Percentiles rank a stretch among this genome's conserved stretches.
phyloP scores from a whole-genome alignment of 306 rosid genomes.

The Prunus padus region DNA sequence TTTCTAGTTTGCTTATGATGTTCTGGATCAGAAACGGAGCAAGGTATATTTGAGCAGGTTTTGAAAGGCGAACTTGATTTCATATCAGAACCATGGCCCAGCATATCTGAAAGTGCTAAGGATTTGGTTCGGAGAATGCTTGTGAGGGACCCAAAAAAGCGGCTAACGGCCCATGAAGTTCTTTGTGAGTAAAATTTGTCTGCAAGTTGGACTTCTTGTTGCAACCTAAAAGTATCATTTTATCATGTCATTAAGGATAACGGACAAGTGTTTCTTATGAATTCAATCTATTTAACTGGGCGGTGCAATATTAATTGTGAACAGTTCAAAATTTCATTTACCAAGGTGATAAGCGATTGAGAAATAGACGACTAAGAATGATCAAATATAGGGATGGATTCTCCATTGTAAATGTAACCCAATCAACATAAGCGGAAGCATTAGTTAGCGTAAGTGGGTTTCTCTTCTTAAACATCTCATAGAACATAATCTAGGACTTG shows the following conservation, averaged over 20 bases:
- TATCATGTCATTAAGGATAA: not conserved
- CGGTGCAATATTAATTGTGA: slow-evolving; percentile 9
- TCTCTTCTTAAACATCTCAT: not conserved
- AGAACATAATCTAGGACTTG: not conserved
- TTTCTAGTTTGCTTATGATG: slow-evolving; percentile 19
- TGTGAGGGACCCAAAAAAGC: slow-evolving; percentile 78
- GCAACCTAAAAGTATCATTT: not conserved
- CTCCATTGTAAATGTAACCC: not conserved
- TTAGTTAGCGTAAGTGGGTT: not conserved
- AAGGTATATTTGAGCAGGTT: slow-evolving; percentile 97
- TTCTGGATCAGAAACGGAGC: slow-evolving; percentile 73
- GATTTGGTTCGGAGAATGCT: slow-evolving; percentile 93
- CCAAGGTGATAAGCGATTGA: not conserved
- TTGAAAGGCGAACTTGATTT: slow-evolving; percentile 90
- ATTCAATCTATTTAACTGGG: slow-evolving; percentile 6
- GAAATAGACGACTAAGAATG: not conserved
- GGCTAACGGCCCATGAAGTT: slow-evolving; percentile 88
- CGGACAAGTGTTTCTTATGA: not conserved
- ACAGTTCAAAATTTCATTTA: not conserved
- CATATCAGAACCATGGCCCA: slow-evolving; percentile 95
- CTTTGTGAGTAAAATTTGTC: slow-evolving; percentile 61
- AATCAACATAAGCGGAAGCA: not conserved
- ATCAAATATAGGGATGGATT: not conserved
- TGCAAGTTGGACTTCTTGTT: slow-evolving; percentile 8
- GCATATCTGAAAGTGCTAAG: slow-evolving; percentile 81